Evolutionary conservation across 1,139 yeast species (phyloP), one percentile per base, ranked within the genome.

Genomic region (Sugiyamaella castrensis): DNA sequence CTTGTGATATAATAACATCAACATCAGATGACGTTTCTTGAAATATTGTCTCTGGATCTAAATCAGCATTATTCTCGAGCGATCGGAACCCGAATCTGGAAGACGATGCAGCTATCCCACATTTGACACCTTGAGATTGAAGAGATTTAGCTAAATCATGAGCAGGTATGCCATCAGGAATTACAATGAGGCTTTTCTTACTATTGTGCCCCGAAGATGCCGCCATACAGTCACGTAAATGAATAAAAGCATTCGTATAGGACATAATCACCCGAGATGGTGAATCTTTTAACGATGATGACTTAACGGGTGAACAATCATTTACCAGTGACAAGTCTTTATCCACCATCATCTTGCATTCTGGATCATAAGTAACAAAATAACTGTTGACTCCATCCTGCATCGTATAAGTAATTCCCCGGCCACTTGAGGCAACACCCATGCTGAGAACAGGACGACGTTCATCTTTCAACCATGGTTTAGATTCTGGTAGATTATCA

Each of bases 371-470:
- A 9, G 16, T 35, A 12, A 47, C 27, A 37, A 47, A 47, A 39
- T 43, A 47, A 30, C 47, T 47, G 15, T 29, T 24, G n/a, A 43
- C 32, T 1, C 32, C 32, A 32, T 38, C 9, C 5, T 43, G 40
- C 47, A 37, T 27, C 2, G 15, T 8, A 27, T 44, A 40, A 1
- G 35, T 32, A 29, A 38, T 12, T 8, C 46, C 46, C 19, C 45
- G 40, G 4, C 31, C 34, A 15, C 43, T 35, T 16, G 48, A 40
- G 13, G 43, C 41, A n/a, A 39, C 41, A 2, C 58, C 60, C 10
- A 56, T 36, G 32, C 53, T 34, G 19, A 54, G 40, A 40, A 54
- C 40, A 10, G 58, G 54, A 10, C 53, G 34, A 5, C 50, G 47
- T 13, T 41, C 38, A 8, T 42, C 40, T 8, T 46, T 47, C 47